Percentiles rank a stretch among this genome's conserved stretches.
Conservation (phyloP, 352 stramenopile species). For the Globisporangium nagaii region DNA sequence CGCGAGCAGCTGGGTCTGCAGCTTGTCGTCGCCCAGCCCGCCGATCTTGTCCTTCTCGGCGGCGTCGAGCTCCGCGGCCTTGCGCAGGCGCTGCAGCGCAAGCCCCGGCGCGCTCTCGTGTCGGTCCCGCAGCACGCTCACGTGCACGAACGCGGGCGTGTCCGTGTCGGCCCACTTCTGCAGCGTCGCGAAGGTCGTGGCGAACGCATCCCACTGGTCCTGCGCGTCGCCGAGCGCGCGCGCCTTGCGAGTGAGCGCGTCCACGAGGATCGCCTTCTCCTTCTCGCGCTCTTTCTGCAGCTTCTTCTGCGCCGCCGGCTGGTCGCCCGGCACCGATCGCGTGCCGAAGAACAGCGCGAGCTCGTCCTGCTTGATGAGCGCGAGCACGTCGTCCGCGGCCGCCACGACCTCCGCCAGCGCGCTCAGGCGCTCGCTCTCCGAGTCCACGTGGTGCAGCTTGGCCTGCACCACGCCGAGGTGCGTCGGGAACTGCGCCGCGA, state of each 20-base stretch:
- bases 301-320: constrained; percentile 53
- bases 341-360: constrained; percentile 75
- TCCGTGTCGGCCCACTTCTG: constrained; percentile 80
- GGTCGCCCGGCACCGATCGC: constrained; percentile 42
- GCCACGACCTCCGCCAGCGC: constrained; percentile 45
- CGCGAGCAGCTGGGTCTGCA: constrained; percentile 37
- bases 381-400: constrained; percentile 50
- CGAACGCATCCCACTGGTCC: constrained; percentile 51
- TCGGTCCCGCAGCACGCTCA: constrained; percentile 54
- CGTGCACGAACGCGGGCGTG: constrained; percentile 41
- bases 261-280: constrained; percentile 60
- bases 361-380: constrained; percentile 54
- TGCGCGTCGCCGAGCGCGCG: constrained; percentile 54
- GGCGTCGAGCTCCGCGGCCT: constrained; percentile 51
- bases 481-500: constrained; percentile 46
- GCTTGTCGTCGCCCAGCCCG: constrained; percentile 37
- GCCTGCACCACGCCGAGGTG: constrained; percentile 60
- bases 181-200: constrained; percentile 37
- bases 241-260: constrained; percentile 64
- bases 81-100: constrained; percentile 64
- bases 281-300: constrained; percentile 71
- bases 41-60: constrained; percentile 62
- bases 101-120: constrained; percentile 41
- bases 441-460: constrained; percentile 71
- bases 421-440: constrained; percentile 38